Base-by-base conservation (phyloP, 805 yeast species). In the Metschnikowia baotianmanensis region DNA sequence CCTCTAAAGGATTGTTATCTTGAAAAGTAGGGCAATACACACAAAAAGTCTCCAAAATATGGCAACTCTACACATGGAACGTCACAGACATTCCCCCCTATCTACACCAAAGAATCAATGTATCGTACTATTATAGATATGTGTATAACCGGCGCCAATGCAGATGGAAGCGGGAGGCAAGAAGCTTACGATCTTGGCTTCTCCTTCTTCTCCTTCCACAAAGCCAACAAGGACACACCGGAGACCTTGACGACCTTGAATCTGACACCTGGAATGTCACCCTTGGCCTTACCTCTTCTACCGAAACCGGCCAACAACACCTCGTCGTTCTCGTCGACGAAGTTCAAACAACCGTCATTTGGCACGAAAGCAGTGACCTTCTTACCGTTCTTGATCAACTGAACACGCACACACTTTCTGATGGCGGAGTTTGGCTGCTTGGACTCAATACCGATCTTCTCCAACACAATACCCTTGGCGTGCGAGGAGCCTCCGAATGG, bases 181-280 rank as follows among this genome's bases (percentile, higher is more conserved):
- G 33, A 35, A 29, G 42, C 57, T 80, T 86, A 90, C 71, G 97
- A 90, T 83, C 99, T 89, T 82, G 98, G 98, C 90, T 93, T 93
- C 83, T 95, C 99, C 88, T 93, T 93, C 97, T 93, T 93, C 83
- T 95, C 99, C 83, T 91, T 93, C 97, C 96, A 93, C 77, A 93
- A 84, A 74, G 99, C 99, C 73, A 90, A 83, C 76, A 93, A 83
- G 64, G 99, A 93, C 68, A 95, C 99, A 86, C 99, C 99, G 64
- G 99, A 87, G 65, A 93, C 99, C 83, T 93, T 93, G 74, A 93
- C 99, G 73, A 93, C 99, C 87, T 93, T 93, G 89, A 93, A 93
- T 86, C 99, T 93, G 72, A 93, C 99, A 88, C 99, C 99, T 76
- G 99, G 99, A 71, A 93, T 91, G 90, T 93, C 99, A 83, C 99